These are phyloP conservation scores for Mortierella sp. DNA, from an alignment of 371 early-diverging fungal species.

Conservation along the genomic window DNA sequence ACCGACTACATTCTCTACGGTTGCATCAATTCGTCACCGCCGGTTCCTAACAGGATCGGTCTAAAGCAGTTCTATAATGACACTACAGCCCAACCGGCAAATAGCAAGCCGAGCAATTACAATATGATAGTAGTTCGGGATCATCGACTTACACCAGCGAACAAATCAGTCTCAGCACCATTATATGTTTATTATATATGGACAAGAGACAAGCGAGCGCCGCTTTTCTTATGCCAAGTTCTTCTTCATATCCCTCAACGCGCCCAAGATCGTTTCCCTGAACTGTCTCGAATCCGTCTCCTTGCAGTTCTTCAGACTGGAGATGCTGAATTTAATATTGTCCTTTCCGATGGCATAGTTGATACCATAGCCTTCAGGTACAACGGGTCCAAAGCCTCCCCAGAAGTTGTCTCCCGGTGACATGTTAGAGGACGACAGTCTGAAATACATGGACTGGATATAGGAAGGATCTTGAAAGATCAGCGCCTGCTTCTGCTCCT, in stretches of 20 bases:
- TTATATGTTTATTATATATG: too few species aligned
- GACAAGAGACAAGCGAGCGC: too few species aligned
- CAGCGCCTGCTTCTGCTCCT: conserved; percentile 61
- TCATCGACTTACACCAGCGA: too few species aligned
- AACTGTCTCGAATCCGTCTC: conserved; percentile 65
- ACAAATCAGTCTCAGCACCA: too few species aligned
- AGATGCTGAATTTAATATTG: conserved; percentile 83
- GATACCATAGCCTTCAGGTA: conserved; percentile 84
- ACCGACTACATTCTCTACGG: too few species aligned
- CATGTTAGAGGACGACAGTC: conserved; percentile 81
- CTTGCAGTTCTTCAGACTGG: conserved; percentile 63
- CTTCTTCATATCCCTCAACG: conserved; percentile 68
- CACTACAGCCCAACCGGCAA: too few species aligned
- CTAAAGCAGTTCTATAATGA: too few species aligned
- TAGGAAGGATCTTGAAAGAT: conserved; percentile 79
- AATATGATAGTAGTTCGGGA: too few species aligned
- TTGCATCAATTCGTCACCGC: too few species aligned
- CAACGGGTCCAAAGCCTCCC: conserved; percentile 85
- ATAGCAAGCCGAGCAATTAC: too few species aligned
- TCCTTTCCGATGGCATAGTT: conserved; percentile 90
- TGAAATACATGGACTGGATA: conserved; percentile 69
- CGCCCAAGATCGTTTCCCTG: conserved; percentile 64
- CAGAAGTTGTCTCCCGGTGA: conserved; percentile 78
- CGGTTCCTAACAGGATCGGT: too few species aligned
- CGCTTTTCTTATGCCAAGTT: conserved; percentile 19